Percentiles rank a stretch among this genome's conserved stretches.
Evolutionary conservation across 2,329 filamentous ascomycete genomes (phyloP).

Genomic region (Chrysosporium queenslandicum): DNA sequence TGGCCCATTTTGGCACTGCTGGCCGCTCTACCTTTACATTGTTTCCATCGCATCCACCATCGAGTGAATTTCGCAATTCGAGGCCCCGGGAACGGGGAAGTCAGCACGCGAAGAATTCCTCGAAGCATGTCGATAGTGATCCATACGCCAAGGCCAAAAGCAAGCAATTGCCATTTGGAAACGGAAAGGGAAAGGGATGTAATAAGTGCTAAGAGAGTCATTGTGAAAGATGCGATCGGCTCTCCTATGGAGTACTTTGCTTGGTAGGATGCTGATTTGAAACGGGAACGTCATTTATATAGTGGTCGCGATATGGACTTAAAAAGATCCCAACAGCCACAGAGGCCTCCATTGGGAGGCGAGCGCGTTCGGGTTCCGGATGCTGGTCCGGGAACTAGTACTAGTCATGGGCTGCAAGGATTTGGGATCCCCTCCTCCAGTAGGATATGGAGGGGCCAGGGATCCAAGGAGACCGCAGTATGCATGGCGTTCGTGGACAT

Average conservation of each 20-base stretch:
- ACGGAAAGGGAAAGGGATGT: background rate
- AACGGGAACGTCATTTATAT: too few species aligned
- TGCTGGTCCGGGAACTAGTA: background rate
- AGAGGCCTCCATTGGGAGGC: background rate
- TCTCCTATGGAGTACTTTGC: too few species aligned
- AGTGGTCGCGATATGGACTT: too few species aligned
- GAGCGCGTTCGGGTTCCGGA: background rate
- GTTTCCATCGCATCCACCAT: constrained; percentile 15
- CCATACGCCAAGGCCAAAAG: background rate
- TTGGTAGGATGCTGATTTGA: too few species aligned
- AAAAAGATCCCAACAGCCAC: too few species aligned
- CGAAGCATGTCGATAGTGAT: background rate
- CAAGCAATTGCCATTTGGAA: constrained; percentile 4
- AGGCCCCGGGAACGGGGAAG: constrained; percentile 18
- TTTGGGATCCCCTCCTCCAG: background rate
- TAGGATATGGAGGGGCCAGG: background rate
- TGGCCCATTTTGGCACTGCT: too few species aligned
- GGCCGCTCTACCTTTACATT: constrained; percentile 16
- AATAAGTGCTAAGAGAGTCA: background rate
- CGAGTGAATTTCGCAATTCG: constrained; percentile 16
- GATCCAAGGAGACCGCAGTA: background rate
- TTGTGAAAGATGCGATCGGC: background rate
- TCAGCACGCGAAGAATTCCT: constrained; percentile 1
- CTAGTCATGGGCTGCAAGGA: background rate
- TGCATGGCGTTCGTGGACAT: background rate